These are phyloP conservation scores for Annulohypoxylon nitens DNA, from an alignment of 495 filamentous ascomycete species.

Conservation along the genomic window DNA sequence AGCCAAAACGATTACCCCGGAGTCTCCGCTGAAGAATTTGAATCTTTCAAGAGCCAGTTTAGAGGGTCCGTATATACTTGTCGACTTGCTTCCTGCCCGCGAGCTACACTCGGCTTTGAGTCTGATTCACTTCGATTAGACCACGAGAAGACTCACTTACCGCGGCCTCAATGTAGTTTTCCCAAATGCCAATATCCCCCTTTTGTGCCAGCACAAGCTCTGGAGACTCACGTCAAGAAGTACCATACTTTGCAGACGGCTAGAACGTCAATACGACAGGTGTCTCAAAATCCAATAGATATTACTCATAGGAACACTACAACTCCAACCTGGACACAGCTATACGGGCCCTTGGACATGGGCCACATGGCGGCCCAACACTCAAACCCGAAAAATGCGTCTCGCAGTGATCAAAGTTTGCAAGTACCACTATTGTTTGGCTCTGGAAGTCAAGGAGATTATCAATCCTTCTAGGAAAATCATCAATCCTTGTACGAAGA, in stretches of 20 bases:
- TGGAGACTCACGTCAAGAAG: not conserved
- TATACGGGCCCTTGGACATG: no score
- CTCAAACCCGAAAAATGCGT: no score
- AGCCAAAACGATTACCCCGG: not conserved
- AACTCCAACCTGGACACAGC: no score
- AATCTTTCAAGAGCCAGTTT: not conserved
- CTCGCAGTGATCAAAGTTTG: no score
- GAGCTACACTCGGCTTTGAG: not conserved
- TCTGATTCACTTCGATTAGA: not conserved
- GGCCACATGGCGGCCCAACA: no score
- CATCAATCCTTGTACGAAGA: no score
- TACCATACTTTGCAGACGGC: not conserved
- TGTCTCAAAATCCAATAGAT: no score
- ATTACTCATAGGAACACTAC: no score
- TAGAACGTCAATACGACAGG: not conserved
- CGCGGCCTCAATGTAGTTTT: not conserved
- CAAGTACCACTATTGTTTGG: no score
- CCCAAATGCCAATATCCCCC: not conserved
- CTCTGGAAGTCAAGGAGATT: no score
- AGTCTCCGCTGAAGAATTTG: not conserved
- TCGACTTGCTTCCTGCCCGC: not conserved
- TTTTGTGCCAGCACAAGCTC: not conserved
- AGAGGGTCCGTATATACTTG: not conserved
- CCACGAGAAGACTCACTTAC: not conserved
- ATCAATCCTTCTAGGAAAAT: no score